Base-by-base conservation (phyloP, 2,329 filamentous ascomycete genomes). In the Cladophialophora immunda region DNA sequence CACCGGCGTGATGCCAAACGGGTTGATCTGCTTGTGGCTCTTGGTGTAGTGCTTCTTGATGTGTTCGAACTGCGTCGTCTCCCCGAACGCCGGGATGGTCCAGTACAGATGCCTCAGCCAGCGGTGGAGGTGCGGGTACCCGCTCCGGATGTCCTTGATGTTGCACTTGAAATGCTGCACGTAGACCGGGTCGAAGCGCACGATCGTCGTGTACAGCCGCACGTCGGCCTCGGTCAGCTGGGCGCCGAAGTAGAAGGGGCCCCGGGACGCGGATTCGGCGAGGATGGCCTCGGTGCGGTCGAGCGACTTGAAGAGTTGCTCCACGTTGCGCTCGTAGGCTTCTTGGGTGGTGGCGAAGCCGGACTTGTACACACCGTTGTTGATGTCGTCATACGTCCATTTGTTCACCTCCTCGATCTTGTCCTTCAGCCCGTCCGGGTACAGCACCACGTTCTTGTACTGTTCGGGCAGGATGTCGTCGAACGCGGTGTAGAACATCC, bases 11-110 rank as follows among this genome's bases (percentile, higher is more conserved):
- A 99, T 97, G 45, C 84, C 80, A 77, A 84, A 85, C 55, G 76
- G 86, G 75, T 90, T 90, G 72, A 90, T 90, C 79, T 89, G 87
- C 71, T 77, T 81, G 77, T 90, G 88, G 70, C 85, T 88, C 81
- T 87, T 88, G 2, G 87, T 90, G 76, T 90, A 90, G 74, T 90
- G 88, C 53, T 86, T 90, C 87, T 97, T 97, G 82, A 98, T 98
- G 81, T 99, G 95, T 78, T 96, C 87, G 78, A 97, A 97, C 78
- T 97, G 87, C 25, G 94, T 97, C 68, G 93, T 95, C 59, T 91
- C 87, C 70, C 83, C 82, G 81, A 97, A 97, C 2, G 92, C 93
- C 0, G 88, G 83, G 27, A 88, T 78, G 72, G 90, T 90, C 93
- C 93, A 97, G 82, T 97, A 97, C 73, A 97, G 81, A 75, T 90